Evolutionary conservation across 2,329 filamentous ascomycete species (phyloP).

Genomic region (Hypomyces rosellus): DNA sequence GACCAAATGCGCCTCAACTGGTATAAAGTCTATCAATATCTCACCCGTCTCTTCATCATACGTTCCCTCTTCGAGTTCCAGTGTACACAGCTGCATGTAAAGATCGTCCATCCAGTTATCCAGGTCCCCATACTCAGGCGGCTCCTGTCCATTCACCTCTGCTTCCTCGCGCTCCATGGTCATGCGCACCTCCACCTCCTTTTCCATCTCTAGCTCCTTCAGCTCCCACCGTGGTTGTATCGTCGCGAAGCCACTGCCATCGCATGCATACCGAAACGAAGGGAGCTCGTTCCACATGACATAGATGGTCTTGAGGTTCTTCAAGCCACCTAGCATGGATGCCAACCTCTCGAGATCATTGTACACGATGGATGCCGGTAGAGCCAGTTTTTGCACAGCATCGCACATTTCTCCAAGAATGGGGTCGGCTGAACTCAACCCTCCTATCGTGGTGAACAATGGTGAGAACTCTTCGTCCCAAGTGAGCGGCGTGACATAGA

Average conservation of each 20-base stretch:
- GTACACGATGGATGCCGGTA: slow-evolving; percentile 22
- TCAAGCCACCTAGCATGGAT: slow-evolving; percentile 10
- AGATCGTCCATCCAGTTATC: not conserved
- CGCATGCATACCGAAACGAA: not conserved
- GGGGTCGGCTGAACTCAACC: not conserved
- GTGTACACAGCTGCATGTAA: not conserved
- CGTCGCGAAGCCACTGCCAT: not conserved
- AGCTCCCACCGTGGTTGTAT: slow-evolving; percentile 12
- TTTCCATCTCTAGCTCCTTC: not conserved
- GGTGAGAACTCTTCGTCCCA: slow-evolving; percentile 16
- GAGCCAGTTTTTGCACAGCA: slow-evolving; percentile 16
- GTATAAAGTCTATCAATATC: slow-evolving; percentile 7
- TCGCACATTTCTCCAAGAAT: slow-evolving; percentile 1
- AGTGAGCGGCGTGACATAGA: slow-evolving; percentile 15
- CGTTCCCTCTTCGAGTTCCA: not conserved
- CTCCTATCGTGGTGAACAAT: not conserved
- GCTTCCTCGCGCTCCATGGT: too few relatives aligned
- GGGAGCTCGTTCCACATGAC: slow-evolving; percentile 20
- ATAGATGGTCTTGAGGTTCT: slow-evolving; percentile 16
- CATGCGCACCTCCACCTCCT: too few relatives aligned
- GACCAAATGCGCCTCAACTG: slow-evolving; percentile 2
- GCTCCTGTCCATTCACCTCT: too few relatives aligned
- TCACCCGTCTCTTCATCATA: slow-evolving; percentile 3
- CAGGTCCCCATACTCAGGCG: not conserved
- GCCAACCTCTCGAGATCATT: slow-evolving; percentile 16